Percentiles rank a stretch among this genome's conserved stretches.
Conservation (phyloP, 2,329 filamentous ascomycete species). For the Talaromyces sp. region DNA sequence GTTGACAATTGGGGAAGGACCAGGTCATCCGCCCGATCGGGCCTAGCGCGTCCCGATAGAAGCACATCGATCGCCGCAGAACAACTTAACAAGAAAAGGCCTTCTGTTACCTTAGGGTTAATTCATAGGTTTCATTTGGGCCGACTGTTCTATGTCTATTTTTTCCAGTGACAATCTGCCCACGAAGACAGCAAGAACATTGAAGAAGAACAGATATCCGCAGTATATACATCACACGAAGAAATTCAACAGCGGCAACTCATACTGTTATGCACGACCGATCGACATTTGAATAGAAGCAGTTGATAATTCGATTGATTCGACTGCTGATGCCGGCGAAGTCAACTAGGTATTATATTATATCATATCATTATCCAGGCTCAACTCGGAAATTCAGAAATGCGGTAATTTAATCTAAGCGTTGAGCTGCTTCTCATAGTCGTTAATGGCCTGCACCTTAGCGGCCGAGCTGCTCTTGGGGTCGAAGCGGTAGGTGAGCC, state of each 20-base stretch:
- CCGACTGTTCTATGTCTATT: neutral
- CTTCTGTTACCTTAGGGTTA: neutral
- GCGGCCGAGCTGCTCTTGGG: conserved; percentile 56
- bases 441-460: conserved; percentile 47
- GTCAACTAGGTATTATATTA: conserved; percentile 12
- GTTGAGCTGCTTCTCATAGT: conserved; percentile 35
- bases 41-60: neutral
- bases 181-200: neutral
- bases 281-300: no score
- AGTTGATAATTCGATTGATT: neutral
- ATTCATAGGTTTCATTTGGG: neutral
- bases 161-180: neutral
- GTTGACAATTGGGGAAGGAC: neutral
- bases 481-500: conserved; percentile 80
- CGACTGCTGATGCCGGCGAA: neutral
- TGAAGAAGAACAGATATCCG: neutral
- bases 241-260: neutral
- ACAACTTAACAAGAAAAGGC: neutral
- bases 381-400: neutral
- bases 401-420: neutral
- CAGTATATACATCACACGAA: neutral
- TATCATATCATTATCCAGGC: neutral
- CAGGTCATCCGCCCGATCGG: neutral
- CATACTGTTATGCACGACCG: neutral
- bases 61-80: neutral